A percentile compares a stretch with the other conserved stretches of the same genome.
These are phyloP conservation scores for Anastatica hierochuntica DNA, from an alignment of 345 rosid species.

Conservation along the genomic window DNA sequence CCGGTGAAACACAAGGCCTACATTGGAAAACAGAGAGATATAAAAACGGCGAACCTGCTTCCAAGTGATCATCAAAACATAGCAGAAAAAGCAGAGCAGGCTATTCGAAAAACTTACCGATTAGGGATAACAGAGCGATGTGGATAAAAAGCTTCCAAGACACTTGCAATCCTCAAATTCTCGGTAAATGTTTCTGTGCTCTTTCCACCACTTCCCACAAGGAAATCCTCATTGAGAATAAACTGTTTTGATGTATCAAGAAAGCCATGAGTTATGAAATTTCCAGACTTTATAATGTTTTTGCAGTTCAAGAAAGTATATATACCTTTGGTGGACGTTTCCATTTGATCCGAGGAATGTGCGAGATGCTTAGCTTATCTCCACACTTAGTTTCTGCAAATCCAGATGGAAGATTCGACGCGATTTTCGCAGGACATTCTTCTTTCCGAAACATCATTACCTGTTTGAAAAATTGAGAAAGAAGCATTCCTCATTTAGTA, in stretches of 20 bases:
- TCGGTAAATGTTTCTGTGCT: slow-evolving; percentile 37
- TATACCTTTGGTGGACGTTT: slow-evolving; percentile 39
- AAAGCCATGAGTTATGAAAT: no score
- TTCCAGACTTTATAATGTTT: no score
- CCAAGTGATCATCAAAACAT: no score
- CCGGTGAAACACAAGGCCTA: slow-evolving; percentile 43
- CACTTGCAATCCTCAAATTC: slow-evolving; percentile 32
- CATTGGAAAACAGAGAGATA: not conserved
- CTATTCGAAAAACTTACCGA: no score
- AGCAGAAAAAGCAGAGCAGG: no score
- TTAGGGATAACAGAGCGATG: slow-evolving; percentile 35
- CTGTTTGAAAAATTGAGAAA: no score
- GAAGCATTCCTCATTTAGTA: no score
- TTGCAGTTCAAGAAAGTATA: no score
- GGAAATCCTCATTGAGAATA: slow-evolving; percentile 21
- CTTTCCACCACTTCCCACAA: slow-evolving; percentile 43
- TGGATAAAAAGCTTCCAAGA: slow-evolving; percentile 47
- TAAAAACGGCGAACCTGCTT: no score
- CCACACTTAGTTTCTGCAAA: slow-evolving; percentile 13
- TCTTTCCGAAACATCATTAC: slow-evolving; percentile 34
- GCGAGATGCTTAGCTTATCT: not conserved
- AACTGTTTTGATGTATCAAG: no score
- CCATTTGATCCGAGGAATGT: slow-evolving; percentile 34
- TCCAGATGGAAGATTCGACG: slow-evolving; percentile 32
- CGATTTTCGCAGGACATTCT: slow-evolving; percentile 42